Conservation (phyloP, 768 basidiomycete genomes). For the Trametes maxima region DNA sequence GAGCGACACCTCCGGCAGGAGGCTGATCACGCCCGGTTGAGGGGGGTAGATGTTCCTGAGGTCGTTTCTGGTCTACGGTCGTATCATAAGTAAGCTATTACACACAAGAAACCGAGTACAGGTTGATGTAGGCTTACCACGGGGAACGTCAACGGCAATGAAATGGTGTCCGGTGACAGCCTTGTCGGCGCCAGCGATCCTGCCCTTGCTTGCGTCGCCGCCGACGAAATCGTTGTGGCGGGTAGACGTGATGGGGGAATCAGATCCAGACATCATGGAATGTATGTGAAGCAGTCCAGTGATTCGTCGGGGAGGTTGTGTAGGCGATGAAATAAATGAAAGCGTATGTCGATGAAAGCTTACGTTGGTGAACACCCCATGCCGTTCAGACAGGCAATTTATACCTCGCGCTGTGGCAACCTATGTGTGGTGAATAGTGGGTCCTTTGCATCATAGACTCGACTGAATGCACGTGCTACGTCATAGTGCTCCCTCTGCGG, state of each 20-base stretch:
- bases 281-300: neutral
- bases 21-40: slow-evolving; percentile 29
- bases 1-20: slow-evolving; percentile 18
- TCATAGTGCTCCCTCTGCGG: slow-evolving; percentile 15
- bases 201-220: slow-evolving; percentile 24
- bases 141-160: slow-evolving; percentile 27
- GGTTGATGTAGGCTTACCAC: slow-evolving; percentile 17
- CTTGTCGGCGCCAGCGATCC: slow-evolving; percentile 32
- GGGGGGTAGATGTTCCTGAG: slow-evolving; percentile 30
- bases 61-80: slow-evolving; percentile 15
- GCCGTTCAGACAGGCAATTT: neutral
- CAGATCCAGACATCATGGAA: slow-evolving; percentile 24
- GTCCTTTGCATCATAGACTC: slow-evolving; percentile 18
- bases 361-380: neutral
- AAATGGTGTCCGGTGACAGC: slow-evolving; percentile 32
- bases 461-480: slow-evolving; percentile 5
- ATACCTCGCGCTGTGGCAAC: neutral
- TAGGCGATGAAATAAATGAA: neutral
- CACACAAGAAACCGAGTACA: neutral
- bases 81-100: neutral
- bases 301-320: neutral
- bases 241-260: slow-evolving; percentile 22
- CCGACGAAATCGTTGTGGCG: slow-evolving; percentile 36
- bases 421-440: slow-evolving; percentile 9
- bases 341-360: neutral